These are phyloP conservation scores for Calonectria hongkongensis DNA, from an alignment of 2,329 filamentous ascomycete species.

Conservation along the genomic window DNA sequence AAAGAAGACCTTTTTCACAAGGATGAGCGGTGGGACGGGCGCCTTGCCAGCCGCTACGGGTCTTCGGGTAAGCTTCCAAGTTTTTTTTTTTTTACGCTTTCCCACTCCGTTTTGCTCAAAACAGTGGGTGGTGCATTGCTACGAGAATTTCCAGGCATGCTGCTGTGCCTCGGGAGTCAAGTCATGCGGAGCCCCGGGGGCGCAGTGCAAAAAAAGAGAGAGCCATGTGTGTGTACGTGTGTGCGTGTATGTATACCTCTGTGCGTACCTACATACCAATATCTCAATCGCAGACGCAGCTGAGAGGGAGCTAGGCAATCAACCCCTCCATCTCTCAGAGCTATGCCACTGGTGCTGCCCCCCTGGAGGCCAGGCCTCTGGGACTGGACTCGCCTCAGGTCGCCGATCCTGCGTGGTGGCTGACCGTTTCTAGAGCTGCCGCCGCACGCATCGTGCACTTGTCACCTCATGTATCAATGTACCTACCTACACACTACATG, in stretches of 20 bases:
- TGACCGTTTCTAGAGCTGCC: constrained; percentile 17
- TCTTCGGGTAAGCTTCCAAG: constrained; percentile 34
- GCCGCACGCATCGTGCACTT: constrained; percentile 10
- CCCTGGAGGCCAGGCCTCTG: not conserved
- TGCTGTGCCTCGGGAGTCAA: constrained; percentile 10
- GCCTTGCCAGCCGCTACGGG: constrained; percentile 25
- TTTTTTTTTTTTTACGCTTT: constrained; percentile 1
- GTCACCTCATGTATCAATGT: constrained; percentile 11
- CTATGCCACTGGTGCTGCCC: not conserved
- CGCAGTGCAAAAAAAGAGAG: not conserved
- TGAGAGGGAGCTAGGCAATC: not conserved
- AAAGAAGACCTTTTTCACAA: not conserved
- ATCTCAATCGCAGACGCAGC: not conserved
- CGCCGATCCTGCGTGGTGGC: constrained; percentile 17
- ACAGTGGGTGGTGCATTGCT: not conserved
- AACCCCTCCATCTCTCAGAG: not conserved
- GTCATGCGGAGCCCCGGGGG: not conserved
- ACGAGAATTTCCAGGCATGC: constrained; percentile 18
- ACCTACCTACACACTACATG: not conserved
- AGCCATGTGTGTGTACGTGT: not conserved
- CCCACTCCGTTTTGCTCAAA: not conserved
- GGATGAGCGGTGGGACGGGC: constrained; percentile 22
- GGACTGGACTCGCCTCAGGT: not conserved
- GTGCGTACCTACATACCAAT: not conserved
- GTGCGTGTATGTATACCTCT: not conserved